phyloP scores from a whole-genome alignment of 2,329 filamentous ascomycete genomes.

The Didymella glomerata region DNA sequence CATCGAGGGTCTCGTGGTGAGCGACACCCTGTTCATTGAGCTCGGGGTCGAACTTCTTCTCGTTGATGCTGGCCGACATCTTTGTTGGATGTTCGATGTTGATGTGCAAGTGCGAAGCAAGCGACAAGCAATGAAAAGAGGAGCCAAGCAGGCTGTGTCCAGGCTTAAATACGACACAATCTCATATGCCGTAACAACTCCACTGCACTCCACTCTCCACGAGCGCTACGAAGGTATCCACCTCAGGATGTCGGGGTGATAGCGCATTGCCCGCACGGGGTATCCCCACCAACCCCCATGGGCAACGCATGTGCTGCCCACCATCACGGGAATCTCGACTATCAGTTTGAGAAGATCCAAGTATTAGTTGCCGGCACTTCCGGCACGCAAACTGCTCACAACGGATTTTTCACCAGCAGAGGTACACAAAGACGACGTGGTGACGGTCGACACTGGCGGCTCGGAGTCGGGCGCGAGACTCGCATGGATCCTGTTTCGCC shows the following conservation, averaged over 20 bases:
- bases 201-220: constrained; percentile 4
- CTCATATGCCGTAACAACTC: neutral
- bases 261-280: constrained; percentile 10
- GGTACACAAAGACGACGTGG: constrained; percentile 14
- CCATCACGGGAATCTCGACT: constrained; percentile 11
- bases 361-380: constrained; percentile 17
- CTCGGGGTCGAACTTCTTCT: constrained; percentile 18
- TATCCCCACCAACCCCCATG: constrained; percentile 11
- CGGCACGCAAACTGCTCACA: constrained; percentile 12
- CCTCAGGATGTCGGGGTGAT: constrained; percentile 12
- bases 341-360: constrained; percentile 9
- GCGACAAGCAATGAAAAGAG: constrained; percentile 22
- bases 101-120: constrained; percentile 20
- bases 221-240: constrained; percentile 7
- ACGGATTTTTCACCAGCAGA: constrained; percentile 13
- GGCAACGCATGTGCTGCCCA: constrained; percentile 13
- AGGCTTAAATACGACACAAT: constrained; percentile 23
- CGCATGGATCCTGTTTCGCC: constrained; percentile 18
- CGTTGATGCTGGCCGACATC: constrained; percentile 22
- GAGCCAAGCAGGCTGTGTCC: constrained; percentile 10
- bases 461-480: constrained; percentile 18
- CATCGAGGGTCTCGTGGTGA: constrained; percentile 30
- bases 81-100: constrained; percentile 11
- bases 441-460: neutral
- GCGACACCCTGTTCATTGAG: constrained; percentile 22